Conservation (phyloP, 371 early-diverging fungal genomes). For the Mortierella sp. region DNA sequence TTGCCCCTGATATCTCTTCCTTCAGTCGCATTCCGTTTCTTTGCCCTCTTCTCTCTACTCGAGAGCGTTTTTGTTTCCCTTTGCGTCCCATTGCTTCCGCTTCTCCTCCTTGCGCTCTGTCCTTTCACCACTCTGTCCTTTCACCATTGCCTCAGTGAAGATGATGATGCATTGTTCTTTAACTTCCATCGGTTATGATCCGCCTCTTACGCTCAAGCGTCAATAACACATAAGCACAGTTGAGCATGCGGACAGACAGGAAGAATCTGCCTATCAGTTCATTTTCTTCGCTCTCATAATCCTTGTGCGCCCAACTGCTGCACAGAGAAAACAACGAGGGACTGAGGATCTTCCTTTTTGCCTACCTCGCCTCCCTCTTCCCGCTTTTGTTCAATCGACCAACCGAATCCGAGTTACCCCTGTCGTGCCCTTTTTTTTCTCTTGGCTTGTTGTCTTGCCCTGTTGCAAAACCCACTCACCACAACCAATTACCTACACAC, state of each 20-base stretch:
- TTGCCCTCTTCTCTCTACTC: background rate
- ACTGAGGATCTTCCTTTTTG: background rate
- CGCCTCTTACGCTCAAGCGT: too few species aligned
- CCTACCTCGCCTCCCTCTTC: background rate
- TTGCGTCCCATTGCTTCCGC: background rate
- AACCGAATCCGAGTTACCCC: background rate
- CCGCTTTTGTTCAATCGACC: constrained; percentile 1
- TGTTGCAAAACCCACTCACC: background rate
- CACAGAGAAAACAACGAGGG: background rate
- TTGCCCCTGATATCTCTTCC: background rate
- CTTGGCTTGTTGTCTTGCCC: background rate
- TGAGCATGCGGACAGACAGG: background rate
- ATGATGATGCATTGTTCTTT: too few species aligned
- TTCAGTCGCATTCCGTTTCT: background rate
- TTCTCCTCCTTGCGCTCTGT: background rate
- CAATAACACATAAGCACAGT: too few species aligned
- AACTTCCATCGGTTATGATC: too few species aligned
- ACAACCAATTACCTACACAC: background rate
- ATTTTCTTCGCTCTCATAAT: background rate
- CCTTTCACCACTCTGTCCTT: background rate
- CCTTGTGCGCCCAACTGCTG: background rate
- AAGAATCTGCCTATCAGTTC: background rate
- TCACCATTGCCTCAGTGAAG: background rate
- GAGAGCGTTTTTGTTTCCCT: background rate
- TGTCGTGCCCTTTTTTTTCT: constrained; percentile 1